Evolutionary conservation across 441 rosid genomes (phyloP), one percentile per base, ranked within the genome.

Genomic region (Viola pubescens): DNA sequence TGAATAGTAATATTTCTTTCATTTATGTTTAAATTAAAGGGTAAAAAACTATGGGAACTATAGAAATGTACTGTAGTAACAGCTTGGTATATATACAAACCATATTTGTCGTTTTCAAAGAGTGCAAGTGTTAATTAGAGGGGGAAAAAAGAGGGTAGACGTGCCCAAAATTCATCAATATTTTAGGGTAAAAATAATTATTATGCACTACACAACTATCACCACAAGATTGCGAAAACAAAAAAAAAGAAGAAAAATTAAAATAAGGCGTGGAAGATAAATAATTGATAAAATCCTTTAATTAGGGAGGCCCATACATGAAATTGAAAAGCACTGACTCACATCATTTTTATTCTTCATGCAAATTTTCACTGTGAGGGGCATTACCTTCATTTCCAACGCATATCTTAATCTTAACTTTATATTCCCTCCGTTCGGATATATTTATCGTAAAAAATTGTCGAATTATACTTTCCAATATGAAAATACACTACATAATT

Each of bases 261-360:
- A 54, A 75, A 74, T 76, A 77, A 82, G 82, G 91, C 87, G 87
- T 86, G 96, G 83, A 79, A 62, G 62, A 70, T 79, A 73, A 65
- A 82, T 74, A 79, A 79, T 79, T 79, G 78, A 70, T 76, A 75
- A 69, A 80, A 73, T 74, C 79, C 70, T 72, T 70, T 73, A 77
- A 67, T 76, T 50, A 73, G 82, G 70, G 70, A 68, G 68, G 66
- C 59, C 63, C 60, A 48, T 60, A 65, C 75, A 70, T 77, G 74
- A 75, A 81, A 76, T 69, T 72, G 63, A 65, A 79, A 80, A 77
- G 77, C 75, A 72, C 62, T 58, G 56, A 45, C 71, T 62, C 55
- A 48, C 79, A 81, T 85, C 80, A 81, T 83, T 69, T 78, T 56
- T 73, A 68, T 79, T 81, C 76, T 70, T 70, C 76, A 73, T 76